A percentile compares a stretch with the other conserved stretches of the same genome.
Conservation (phyloP, 2,329 filamentous ascomycete species). For the Bretziella fagacearum region DNA sequence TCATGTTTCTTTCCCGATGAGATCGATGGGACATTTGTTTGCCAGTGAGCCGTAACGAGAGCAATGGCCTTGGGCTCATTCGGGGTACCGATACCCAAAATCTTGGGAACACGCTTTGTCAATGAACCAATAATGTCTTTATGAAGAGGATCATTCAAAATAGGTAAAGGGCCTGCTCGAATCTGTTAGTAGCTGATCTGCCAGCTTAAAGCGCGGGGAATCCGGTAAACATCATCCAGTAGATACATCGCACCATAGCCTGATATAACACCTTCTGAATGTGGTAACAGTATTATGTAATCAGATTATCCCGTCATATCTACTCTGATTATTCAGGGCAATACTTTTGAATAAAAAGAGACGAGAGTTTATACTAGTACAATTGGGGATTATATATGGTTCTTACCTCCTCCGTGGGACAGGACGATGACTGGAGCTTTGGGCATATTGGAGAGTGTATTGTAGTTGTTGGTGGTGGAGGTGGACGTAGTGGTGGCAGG, state of each 20-base stretch:
- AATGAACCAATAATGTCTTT: constrained; percentile 34
- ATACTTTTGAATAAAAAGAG: neutral
- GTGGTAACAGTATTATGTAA: neutral
- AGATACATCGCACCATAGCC: neutral
- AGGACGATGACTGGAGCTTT: constrained; percentile 30
- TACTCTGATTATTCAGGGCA: too few relatives aligned
- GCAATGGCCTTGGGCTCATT: constrained; percentile 35
- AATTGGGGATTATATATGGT: neutral
- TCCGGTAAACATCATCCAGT: neutral
- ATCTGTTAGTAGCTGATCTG: neutral
- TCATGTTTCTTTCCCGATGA: constrained; percentile 30
- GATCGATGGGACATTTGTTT: constrained; percentile 31
- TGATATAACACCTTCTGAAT: neutral
- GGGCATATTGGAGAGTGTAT: constrained; percentile 21
- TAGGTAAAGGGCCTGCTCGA: constrained; percentile 35
- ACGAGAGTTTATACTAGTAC: too few relatives aligned
- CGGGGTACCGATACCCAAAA: constrained; percentile 36
- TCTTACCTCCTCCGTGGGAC: constrained; percentile 32
- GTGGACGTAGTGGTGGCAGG: neutral
- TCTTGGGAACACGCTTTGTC: constrained; percentile 33
- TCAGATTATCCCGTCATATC: neutral
- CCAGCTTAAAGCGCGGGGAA: too few relatives aligned
- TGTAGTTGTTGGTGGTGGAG: neutral
- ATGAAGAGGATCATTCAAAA: constrained; percentile 38
- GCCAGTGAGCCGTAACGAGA: constrained; percentile 43